Evolutionary conservation across 2,329 filamentous ascomycete genomes (phyloP).

Genomic region (Monascus ruber): DNA sequence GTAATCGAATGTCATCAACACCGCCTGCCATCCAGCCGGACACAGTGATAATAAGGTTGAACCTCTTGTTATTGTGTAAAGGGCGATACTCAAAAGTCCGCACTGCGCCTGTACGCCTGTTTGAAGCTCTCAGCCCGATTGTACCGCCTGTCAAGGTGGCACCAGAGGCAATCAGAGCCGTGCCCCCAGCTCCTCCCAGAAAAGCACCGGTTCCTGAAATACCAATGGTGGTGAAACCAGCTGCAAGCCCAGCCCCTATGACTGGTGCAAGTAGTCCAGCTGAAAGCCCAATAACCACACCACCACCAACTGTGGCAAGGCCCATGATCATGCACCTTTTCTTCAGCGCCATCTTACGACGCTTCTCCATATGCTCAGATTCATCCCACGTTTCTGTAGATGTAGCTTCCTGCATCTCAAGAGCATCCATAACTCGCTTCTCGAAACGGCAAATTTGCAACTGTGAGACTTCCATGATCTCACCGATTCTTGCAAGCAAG

Average conservation of each 20-base stretch:
- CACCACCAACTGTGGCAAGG: conserved; percentile 86
- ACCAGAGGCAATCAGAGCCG: conserved; percentile 83
- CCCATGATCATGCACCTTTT: conserved; percentile 91
- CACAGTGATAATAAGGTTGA: conserved; percentile 89
- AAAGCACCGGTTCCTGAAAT: conserved; percentile 82
- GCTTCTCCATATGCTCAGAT: conserved; percentile 78
- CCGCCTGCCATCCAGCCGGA: conserved; percentile 99
- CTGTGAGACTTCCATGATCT: conserved; percentile 72
- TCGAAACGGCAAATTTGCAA: conserved; percentile 93
- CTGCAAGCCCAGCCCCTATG: conserved; percentile 85
- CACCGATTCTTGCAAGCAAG: conserved; percentile 71
- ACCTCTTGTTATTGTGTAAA: conserved; percentile 92
- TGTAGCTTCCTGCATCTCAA: conserved; percentile 94
- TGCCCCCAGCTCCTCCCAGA: conserved; percentile 80
- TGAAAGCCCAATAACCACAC: conserved; percentile 87
- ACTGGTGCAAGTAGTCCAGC: conserved; percentile 85
- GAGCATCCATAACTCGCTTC: conserved; percentile 87
- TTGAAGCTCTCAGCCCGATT: conserved; percentile 76
- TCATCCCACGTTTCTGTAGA: conserved; percentile 98
- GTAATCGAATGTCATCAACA: conserved; percentile 87
- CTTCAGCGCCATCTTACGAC: conserved; percentile 70
- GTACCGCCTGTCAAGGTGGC: conserved; percentile 77
- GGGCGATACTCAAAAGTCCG: conserved; percentile 95
- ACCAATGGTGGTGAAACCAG: conserved; percentile 90
- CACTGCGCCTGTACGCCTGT: conserved; percentile 78